Base-by-base conservation (phyloP, 2,329 filamentous ascomycete species). In the Aspergillus puulaauensis region DNA sequence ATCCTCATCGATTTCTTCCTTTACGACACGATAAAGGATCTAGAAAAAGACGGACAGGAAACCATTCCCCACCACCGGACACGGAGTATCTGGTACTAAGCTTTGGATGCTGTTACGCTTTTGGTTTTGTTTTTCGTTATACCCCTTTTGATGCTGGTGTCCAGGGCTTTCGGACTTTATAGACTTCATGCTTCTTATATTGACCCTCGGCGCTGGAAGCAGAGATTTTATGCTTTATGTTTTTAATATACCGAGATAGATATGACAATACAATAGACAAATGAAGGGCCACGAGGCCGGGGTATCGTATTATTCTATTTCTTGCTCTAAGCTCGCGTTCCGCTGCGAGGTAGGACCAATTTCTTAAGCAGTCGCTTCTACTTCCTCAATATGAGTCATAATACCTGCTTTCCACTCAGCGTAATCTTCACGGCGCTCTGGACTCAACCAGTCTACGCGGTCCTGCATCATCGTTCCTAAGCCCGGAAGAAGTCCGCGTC, bases 1-100 rank as follows among this genome's bases (percentile, higher is more conserved):
- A 91, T 98, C 40, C 75, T 99, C 66, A 95, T 99, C 62, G 95
- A 99, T 75, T 99, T 98, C 76, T 96, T 97, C 74, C 79, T 99
- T 55, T 99, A 99, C 71, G 95, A 99, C 76, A 86, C 89, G 17
- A 92, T 95, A 77, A 99, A 98, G 74, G 89, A 91, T 69, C 74
- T 90, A 70, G 93, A 98, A 73, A 79, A 77, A 73, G 80, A 63
- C 80, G 86, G 52, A 73, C 66, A 71, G 60, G 79, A 77, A 60
- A 71, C 71, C 35, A 84, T 91, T 60, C 90, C 91, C 5, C 92
- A 96, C 75, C 93, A 97, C 76, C 83, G 93, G 62, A 96, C 93
- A 44, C 85, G 93, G 71, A 96, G 91, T 70, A 96, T 97, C 61
- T 97, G 93, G 93, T 97, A 97, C 74, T 97, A 60, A 35, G 49